Evolutionary conservation across 129 eudicot species (phyloP), one percentile per base, ranked within the genome.

Genomic region (Helianthus tuberosus): DNA sequence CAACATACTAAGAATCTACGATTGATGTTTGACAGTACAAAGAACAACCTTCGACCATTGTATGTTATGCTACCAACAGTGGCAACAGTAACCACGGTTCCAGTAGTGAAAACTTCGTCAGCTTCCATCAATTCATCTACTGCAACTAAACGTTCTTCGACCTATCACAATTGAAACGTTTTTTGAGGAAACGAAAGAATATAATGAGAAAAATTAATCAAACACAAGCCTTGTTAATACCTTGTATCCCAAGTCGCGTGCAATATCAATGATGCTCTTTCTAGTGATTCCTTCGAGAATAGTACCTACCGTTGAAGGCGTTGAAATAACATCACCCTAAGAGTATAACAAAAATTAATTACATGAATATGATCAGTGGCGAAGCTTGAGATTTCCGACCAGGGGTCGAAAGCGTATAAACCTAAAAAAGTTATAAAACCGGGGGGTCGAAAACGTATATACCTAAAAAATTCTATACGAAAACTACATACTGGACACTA

Each of bases 11-110:
- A 8, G 10, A 35, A 8, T 32, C 36, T 12, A 11, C 47, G 11
- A 8, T 43, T 43, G 47, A 43, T 43, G 47, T 43, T 64, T 83
- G 47, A 43, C 47, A 2, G 47, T 43, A 43, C 47, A 43, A 43
- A 43, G 47, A 43, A 43, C 47, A 43, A 92, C 98, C 96, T 89
- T 79, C 74, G 72, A 17, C 78, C 87, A n/a, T 82, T 77, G 82
- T 87, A 86, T 3, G 92, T 80, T 14, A 93, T 69, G 65, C 95
- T 87, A 52, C 98, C 96, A 35, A 93, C 96, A 11, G 90, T 79
- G 64, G 90, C 95, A 78, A 93, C 86, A 46, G 88, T 92, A 61
- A 89, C 90, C 1, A 96, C 98, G 23, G 98, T 92, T 73, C 96
- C 96, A 0, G 96, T 89, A 74, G 96, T 85, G 66, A 92, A 92